Evolutionary conservation across 2,329 filamentous ascomycete species (phyloP).

Genomic region (Dendryphion nanum): DNA sequence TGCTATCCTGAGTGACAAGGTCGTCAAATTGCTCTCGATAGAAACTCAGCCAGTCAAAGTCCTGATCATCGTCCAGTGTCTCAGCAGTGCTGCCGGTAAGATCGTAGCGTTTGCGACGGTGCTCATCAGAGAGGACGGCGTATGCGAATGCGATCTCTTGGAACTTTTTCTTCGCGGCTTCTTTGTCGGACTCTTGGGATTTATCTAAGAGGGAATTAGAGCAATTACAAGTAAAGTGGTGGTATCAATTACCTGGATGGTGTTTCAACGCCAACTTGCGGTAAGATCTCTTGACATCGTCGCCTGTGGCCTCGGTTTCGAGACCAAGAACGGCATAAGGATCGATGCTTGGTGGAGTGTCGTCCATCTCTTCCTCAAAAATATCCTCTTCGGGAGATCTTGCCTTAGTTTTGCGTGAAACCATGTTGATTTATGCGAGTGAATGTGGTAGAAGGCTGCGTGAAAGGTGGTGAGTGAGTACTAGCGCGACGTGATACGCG

Average conservation of each 20-base stretch:
- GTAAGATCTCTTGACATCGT: constrained; percentile 87
- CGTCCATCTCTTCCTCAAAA: constrained; percentile 34
- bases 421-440: background rate
- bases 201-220: constrained; percentile 62
- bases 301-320: constrained; percentile 66
- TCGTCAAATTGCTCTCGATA: constrained; percentile 82
- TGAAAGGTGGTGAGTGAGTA: too few species aligned
- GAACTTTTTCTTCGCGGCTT: constrained; percentile 75
- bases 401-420: background rate
- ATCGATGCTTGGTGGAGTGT: constrained; percentile 64
- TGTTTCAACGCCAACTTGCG: constrained; percentile 84
- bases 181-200: constrained; percentile 64
- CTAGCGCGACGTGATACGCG: too few species aligned
- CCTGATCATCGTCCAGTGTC: constrained; percentile 67
- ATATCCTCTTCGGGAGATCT: constrained; percentile 44
- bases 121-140: constrained; percentile 81
- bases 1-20: constrained; percentile 69
- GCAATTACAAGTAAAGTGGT: background rate
- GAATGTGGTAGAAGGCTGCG: too few species aligned
- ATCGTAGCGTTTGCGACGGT: constrained; percentile 82
- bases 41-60: constrained; percentile 87
- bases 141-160: constrained; percentile 93
- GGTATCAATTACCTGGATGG: constrained; percentile 59
- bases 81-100: constrained; percentile 86
- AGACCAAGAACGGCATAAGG: constrained; percentile 81